Evolutionary conservation across 768 basidiomycete genomes (phyloP), one percentile per base, ranked within the genome.

Genomic region (Panaeolus papilionaceus): DNA sequence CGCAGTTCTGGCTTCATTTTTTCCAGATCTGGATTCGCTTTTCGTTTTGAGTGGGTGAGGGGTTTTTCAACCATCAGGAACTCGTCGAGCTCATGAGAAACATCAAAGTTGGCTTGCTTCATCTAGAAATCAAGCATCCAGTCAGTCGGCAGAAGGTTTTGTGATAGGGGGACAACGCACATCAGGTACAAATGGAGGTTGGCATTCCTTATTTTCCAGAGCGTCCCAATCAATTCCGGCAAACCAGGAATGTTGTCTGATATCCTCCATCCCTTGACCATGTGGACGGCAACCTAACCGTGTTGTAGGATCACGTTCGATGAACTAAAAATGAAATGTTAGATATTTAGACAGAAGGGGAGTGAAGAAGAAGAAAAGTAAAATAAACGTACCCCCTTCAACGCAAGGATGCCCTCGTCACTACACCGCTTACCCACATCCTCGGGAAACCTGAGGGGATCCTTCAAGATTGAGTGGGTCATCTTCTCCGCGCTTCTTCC

Each of bases 31-130:
- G 86, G 83, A 70, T 95, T 93, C 38, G 88, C 89, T 75, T 97
- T 99, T 40, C 98, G 90, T 78, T 95, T 98, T 54, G 92, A 85
- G 69, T 96, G 95, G 66, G 95, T 98, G 65, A 99, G 81, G n/a
- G 97, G 97, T 77, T 98, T 98, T 80, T 99, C 97, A 64, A 96
- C 96, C 86, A 99, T 88, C 74, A 99, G 79, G 74, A 99, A 92
- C 77, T 99, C 98, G 76, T 99, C 96, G 10, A 99, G 87, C 81
- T 99, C 98, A 75, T 99, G 96, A 40, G 95, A 90, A 42, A 98
- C 92, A 75, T 99, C 97, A 78, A 99, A 99, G 78, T 99, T 99
- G n/a, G 96, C 94, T 79, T 92, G 92, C 77, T 96, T 96, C 79
- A 92, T 89, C 96, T 99, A 66, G 47, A 68, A 69, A 72, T 39